Percentiles rank a stretch among this genome's conserved stretches.
These are phyloP conservation scores for Penicillium corylophilum DNA, from an alignment of 2,329 filamentous ascomycete species.

Conservation along the genomic window DNA sequence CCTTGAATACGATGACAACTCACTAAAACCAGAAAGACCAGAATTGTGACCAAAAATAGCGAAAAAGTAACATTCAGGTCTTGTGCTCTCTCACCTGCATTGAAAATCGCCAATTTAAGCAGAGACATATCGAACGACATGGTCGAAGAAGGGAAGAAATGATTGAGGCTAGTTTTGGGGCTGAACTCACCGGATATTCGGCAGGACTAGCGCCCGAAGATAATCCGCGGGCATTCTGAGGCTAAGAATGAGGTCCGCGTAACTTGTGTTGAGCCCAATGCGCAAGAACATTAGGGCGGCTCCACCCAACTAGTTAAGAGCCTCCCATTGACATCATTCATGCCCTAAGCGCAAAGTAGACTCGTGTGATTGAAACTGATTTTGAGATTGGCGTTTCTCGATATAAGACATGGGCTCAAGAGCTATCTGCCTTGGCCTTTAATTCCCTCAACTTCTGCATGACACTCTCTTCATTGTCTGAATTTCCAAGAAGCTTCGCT, in stretches of 20 bases:
- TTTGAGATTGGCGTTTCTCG: background rate
- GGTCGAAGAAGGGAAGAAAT: background rate
- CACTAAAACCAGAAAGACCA: too few species aligned
- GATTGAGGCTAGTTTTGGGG: background rate
- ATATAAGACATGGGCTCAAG: background rate
- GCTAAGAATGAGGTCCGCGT: background rate
- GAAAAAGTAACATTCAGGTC: too few species aligned
- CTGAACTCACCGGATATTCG: background rate
- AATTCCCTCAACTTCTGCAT: constrained; percentile 10
- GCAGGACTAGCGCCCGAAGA: background rate
- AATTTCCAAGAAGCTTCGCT: constrained; percentile 8
- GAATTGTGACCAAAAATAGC: too few species aligned
- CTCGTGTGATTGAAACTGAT: background rate
- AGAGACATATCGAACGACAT: background rate
- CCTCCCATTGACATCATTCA: background rate
- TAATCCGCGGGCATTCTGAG: background rate
- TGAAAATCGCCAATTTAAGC: too few species aligned
- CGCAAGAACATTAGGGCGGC: background rate
- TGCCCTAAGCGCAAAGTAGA: background rate
- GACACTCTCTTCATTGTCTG: constrained; percentile 11
- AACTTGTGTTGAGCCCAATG: background rate
- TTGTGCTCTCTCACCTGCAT: too few species aligned
- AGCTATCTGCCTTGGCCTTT: background rate
- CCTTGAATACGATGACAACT: too few species aligned
- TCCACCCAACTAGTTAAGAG: background rate